phyloP scores from a whole-genome alignment of 192 early-diverging fungal species.

The Podila horticola region DNA sequence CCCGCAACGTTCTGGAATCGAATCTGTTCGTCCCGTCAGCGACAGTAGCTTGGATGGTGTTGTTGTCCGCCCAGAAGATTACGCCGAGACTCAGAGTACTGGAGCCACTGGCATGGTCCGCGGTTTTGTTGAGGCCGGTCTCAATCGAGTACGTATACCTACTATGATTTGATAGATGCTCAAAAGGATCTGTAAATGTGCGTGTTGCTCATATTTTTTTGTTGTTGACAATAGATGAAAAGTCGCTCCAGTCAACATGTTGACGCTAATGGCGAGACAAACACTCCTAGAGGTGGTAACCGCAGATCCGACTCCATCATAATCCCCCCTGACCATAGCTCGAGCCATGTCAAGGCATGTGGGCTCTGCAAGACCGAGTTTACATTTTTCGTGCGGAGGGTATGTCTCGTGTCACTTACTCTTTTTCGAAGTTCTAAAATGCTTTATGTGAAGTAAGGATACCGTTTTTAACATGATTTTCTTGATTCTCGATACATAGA shows the following conservation, averaged over 20 bases:
- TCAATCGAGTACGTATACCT: constrained; percentile 33
- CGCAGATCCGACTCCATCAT: constrained; percentile 17
- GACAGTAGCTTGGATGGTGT: constrained; percentile 30
- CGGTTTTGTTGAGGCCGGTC: constrained; percentile 40
- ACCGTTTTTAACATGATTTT: background rate
- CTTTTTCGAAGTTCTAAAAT: background rate
- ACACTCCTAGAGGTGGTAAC: constrained; percentile 5
- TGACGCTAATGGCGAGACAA: background rate
- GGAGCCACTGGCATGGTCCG: constrained; percentile 36
- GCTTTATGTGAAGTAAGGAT: background rate
- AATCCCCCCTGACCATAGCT: constrained; percentile 15
- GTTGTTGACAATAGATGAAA: constrained; percentile 23
- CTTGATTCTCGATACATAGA: constrained; percentile 12
- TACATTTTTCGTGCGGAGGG: constrained; percentile 55
- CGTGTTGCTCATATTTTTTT: background rate
- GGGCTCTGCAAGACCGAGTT: constrained; percentile 53
- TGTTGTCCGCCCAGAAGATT: constrained; percentile 28
- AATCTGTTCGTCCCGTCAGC: constrained; percentile 12
- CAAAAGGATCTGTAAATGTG: background rate
- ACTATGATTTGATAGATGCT: background rate
- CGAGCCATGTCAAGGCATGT: constrained; percentile 36
- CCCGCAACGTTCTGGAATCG: background rate
- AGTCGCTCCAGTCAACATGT: constrained; percentile 11
- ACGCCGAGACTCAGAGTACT: background rate
- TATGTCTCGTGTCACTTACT: constrained; percentile 4